Evolutionary conservation across 2,329 filamentous ascomycete genomes (phyloP).

Genomic region (Microascus cirrosus): DNA sequence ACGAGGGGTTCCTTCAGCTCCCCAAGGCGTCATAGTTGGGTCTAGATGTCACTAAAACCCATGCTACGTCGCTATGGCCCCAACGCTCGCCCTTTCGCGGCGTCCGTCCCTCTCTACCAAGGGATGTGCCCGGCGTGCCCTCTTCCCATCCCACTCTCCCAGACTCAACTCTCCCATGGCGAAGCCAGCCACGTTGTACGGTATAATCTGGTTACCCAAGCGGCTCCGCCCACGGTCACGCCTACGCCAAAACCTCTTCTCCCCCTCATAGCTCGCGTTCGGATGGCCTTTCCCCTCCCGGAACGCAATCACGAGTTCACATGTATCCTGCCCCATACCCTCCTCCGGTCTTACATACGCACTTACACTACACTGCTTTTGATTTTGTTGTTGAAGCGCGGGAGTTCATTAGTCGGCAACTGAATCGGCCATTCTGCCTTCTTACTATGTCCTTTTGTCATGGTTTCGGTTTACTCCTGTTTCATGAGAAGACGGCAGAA

Average conservation of each 20-base stretch:
- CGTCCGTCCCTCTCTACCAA: neutral
- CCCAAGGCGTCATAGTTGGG: slow-evolving; percentile 14
- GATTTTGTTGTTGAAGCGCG: too few relatives aligned
- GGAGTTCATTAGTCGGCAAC: too few relatives aligned
- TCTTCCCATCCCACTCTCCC: neutral
- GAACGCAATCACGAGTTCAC: too few relatives aligned
- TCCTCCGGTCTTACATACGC: too few relatives aligned
- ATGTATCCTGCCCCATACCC: too few relatives aligned
- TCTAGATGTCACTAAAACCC: neutral
- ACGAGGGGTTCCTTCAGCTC: slow-evolving; percentile 40
- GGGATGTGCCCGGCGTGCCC: neutral
- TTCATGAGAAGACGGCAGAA: too few relatives aligned
- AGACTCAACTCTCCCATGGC: neutral
- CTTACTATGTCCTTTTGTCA: too few relatives aligned
- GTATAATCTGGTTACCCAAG: neutral
- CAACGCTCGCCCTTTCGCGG: neutral
- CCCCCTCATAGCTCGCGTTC: neutral
- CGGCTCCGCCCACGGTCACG: neutral
- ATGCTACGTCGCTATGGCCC: neutral
- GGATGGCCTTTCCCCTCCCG: too few relatives aligned
- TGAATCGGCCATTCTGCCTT: too few relatives aligned
- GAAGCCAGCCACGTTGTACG: neutral
- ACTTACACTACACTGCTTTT: too few relatives aligned
- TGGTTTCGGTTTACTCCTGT: too few relatives aligned
- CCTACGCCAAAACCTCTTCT: neutral